Conservation (phyloP, 306 rosid genomes). For the Quercus rubra region DNA sequence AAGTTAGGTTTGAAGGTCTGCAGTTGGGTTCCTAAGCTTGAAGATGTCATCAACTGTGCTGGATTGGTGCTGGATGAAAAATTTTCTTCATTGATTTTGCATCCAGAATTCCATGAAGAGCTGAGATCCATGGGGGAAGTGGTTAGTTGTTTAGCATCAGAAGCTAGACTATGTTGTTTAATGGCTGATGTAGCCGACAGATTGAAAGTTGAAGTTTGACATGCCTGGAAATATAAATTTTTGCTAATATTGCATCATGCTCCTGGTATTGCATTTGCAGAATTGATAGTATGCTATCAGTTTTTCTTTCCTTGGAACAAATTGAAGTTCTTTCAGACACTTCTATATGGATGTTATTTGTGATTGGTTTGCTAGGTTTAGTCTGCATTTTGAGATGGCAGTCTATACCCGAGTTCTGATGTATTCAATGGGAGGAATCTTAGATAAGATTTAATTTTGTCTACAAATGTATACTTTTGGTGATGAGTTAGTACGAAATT, state of each 20-base stretch:
- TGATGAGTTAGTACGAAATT: no score
- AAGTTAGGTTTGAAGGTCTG: constrained; percentile 60
- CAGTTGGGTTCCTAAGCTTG: constrained; percentile 78
- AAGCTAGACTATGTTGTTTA: constrained; percentile 52
- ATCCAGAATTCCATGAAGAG: constrained; percentile 72
- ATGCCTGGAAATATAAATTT: constrained; percentile 11
- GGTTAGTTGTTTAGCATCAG: constrained; percentile 49
- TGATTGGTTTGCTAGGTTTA: no score
- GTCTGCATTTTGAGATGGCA: no score
- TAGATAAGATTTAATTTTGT: no score
- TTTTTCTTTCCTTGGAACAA: neutral
- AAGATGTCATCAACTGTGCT: constrained; percentile 58
- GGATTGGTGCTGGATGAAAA: constrained; percentile 67
- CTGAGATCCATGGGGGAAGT: constrained; percentile 44
- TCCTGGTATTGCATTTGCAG: neutral
- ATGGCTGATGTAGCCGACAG: constrained; percentile 49
- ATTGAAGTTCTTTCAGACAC: neutral
- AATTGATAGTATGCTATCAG: neutral
- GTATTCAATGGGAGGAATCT: no score
- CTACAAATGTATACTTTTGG: no score
- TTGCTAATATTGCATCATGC: neutral
- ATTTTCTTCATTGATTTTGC: constrained; percentile 67
- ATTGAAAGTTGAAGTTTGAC: constrained; percentile 34
- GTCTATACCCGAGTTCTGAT: no score
- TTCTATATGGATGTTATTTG: no score